These are phyloP conservation scores for Exserohilum turcica DNA, from an alignment of 2,329 filamentous ascomycete genomes.

Conservation along the genomic window DNA sequence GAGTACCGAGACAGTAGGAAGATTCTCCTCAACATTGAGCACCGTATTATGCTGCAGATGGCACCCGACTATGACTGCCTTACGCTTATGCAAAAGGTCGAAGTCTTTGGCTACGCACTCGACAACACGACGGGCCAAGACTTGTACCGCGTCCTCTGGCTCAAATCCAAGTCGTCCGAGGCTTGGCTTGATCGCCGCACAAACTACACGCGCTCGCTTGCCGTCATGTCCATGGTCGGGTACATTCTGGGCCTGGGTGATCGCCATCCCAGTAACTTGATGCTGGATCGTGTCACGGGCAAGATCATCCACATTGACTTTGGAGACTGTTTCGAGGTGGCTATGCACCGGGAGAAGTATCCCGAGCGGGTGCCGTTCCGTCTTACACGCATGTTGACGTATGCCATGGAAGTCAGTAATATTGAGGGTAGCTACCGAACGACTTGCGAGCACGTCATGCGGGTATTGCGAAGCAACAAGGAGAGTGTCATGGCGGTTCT, in stretches of 20 bases:
- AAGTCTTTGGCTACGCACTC: slow-evolving; percentile 97
- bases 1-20: slow-evolving; percentile 97
- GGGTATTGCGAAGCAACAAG: slow-evolving; percentile 93
- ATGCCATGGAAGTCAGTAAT: slow-evolving; percentile 99
- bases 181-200: slow-evolving; percentile 96
- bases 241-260: slow-evolving; percentile 98
- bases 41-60: slow-evolving; percentile 99
- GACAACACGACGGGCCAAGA: slow-evolving; percentile 99
- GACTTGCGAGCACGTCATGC: slow-evolving; percentile 98
- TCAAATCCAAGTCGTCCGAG: slow-evolving; percentile 98
- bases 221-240: slow-evolving; percentile 99
- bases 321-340: slow-evolving; percentile 98
- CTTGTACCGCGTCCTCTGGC: slow-evolving; percentile 94
- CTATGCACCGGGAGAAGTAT: slow-evolving; percentile 99
- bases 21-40: slow-evolving; percentile 98
- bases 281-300: slow-evolving; percentile 93
- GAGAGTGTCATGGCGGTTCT: slow-evolving; percentile 98
- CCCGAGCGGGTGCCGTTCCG: slow-evolving; percentile 97
- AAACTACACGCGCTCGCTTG: slow-evolving; percentile 97
- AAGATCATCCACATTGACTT: slow-evolving; percentile 99
- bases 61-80: slow-evolving; percentile 98
- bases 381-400: slow-evolving; percentile 97
- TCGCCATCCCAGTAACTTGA: slow-evolving; percentile 94
- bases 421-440: slow-evolving; percentile 98
- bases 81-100: slow-evolving; percentile 99